Base-by-base conservation (phyloP, 768 basidiomycete genomes). In the Exsudoporus frostii region DNA sequence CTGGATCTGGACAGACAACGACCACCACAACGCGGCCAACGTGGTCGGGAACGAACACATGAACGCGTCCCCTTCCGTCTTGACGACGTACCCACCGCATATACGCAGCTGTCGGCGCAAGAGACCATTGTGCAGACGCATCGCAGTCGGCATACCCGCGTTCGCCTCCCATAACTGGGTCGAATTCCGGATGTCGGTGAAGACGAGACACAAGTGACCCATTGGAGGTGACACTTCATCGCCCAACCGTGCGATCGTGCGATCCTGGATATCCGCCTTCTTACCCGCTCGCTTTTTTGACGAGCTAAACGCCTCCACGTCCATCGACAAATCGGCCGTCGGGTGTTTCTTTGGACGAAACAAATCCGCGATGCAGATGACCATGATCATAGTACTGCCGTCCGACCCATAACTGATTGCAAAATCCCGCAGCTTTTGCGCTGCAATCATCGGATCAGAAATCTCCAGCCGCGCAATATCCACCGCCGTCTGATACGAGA, bases 51-150 rank as follows among this genome's bases (percentile, higher is more conserved):
- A 99, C 20, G 96, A 92, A 48, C 94, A 94, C 90, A 99, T 95
- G 77, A 99, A 99, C 1, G 96, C 86, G 64, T 98, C 97, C 27
- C 97, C 97, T 85, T 99, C 97, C 11, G 97, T 99, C 74, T 99
- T 99, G 65, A 98, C 96, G 73, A 98, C 93, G 69, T 98, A 99
- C 1, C 97, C 97, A 27, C 94, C 94, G 62, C 94, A 95, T 38
- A 88, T 77, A 27, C 96, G 84, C 30, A 98, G 74, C 55, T 88
- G 85, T 7, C 95, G 81, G 20, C 97, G 85, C 42, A 98, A 78
- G 22, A 98, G 77, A 46, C 74, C 79, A 67, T 98, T 95, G 72
- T 99, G 97, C 59, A 93, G 71, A 25, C 85, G 83, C 79, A 97
- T 95, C 4, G 95, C 94, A 0, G 87, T 88, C 20, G 88, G 84